phyloP scores from a whole-genome alignment of 1,284 basidiomycete genomes.

The Papiliotrema terrestris region DNA sequence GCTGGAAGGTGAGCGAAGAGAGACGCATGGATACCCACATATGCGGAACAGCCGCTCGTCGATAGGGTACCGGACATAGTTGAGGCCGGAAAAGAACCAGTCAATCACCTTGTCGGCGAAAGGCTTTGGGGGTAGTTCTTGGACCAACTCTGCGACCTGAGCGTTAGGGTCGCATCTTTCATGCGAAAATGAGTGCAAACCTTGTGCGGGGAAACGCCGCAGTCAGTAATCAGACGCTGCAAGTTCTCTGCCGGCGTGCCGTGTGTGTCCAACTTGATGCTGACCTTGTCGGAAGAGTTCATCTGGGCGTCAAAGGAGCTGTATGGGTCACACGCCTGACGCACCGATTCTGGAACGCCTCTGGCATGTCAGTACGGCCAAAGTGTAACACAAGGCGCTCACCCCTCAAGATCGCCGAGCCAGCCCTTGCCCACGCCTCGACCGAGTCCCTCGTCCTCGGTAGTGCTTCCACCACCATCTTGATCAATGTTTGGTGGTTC shows the following conservation, averaged over 20 bases:
- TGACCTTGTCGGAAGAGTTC: conserved; percentile 42
- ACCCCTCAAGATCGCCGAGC: conserved; percentile 45
- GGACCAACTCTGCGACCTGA: conserved; percentile 73
- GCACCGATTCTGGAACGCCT: conserved; percentile 25
- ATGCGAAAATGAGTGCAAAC: too few relatives aligned
- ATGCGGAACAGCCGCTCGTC: conserved; percentile 79
- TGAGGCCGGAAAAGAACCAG: conserved; percentile 59
- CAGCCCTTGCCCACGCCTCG: conserved; percentile 35
- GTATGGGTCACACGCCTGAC: neutral
- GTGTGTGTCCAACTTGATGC: conserved; percentile 45
- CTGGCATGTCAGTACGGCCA: conserved; percentile 3
- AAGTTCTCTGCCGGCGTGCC: conserved; percentile 49
- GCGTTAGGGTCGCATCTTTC: neutral
- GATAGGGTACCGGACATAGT: conserved; percentile 91
- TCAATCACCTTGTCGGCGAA: conserved; percentile 61
- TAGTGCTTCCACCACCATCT: conserved; percentile 17
- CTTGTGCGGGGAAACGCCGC: conserved; percentile 81
- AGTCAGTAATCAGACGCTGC: conserved; percentile 77
- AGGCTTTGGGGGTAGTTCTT: conserved; percentile 74
- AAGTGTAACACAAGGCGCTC: conserved; percentile 6
- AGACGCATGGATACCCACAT: conserved; percentile 32
- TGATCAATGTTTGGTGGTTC: neutral
- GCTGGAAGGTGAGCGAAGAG: conserved; percentile 38
- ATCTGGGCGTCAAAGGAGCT: conserved; percentile 28
- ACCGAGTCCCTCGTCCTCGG: conserved; percentile 33